These are phyloP conservation scores for Lepiota subincarnata DNA, from an alignment of 768 basidiomycete genomes.

Conservation along the genomic window DNA sequence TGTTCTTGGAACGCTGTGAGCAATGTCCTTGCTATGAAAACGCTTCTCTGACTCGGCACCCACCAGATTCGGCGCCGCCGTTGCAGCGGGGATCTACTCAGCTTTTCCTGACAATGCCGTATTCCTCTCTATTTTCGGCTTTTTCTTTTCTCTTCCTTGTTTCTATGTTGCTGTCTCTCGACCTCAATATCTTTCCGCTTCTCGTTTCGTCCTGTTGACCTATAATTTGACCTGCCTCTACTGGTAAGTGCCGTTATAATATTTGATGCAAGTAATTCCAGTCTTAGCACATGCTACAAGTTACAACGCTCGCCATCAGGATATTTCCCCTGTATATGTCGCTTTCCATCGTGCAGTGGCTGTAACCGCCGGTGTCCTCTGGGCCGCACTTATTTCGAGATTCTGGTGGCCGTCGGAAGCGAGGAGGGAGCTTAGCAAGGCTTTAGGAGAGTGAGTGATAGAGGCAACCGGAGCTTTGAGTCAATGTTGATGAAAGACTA, in stretches of 20 bases:
- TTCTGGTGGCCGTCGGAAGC: slow-evolving; percentile 98
- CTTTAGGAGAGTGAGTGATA: slow-evolving; percentile 71
- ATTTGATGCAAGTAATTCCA: neutral
- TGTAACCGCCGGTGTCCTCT: slow-evolving; percentile 82
- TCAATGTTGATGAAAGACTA: neutral
- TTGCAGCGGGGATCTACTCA: slow-evolving; percentile 69
- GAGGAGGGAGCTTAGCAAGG: slow-evolving; percentile 77
- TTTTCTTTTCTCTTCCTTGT: slow-evolving; percentile 88
- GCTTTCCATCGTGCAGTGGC: slow-evolving; percentile 76
- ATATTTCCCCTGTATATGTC: slow-evolving; percentile 59
- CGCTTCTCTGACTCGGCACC: slow-evolving; percentile 11
- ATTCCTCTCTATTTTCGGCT: slow-evolving; percentile 77
- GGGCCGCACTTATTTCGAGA: slow-evolving; percentile 83
- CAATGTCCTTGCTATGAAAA: slow-evolving; percentile 9
- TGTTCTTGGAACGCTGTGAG: slow-evolving; percentile 80
- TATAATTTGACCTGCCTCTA: slow-evolving; percentile 85
- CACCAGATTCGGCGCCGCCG: slow-evolving; percentile 68
- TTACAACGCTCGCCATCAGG: slow-evolving; percentile 70
- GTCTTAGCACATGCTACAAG: slow-evolving; percentile 30
- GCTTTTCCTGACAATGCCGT: slow-evolving; percentile 73
- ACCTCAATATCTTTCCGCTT: slow-evolving; percentile 70
- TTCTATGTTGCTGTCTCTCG: slow-evolving; percentile 85
- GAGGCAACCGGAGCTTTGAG: slow-evolving; percentile 6
- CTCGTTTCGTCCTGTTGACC: slow-evolving; percentile 78
- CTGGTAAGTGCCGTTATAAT: slow-evolving; percentile 36